Evolutionary conservation across 495 filamentous ascomycete species (phyloP), one percentile per base, ranked within the genome.

Genomic region (Lasiosphaeris hirsuta): DNA sequence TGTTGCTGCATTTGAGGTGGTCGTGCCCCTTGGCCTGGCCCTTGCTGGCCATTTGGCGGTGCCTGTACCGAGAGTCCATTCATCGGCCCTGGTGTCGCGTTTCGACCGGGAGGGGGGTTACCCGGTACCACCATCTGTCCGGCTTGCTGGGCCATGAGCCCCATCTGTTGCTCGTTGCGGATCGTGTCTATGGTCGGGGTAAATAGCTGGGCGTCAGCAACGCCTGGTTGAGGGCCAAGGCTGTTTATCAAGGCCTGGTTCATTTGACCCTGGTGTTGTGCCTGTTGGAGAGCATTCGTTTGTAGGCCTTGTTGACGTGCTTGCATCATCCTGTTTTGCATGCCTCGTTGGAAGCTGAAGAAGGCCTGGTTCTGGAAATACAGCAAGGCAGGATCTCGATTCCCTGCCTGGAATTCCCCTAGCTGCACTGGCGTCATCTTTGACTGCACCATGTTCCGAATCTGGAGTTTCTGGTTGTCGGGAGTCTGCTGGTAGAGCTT

Each of bases 61-160:
- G 67, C 66, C 14, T 76, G 68, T 18, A 58, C 70, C n/a, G 67
- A 67, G 53, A 72, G 49, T 23, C 67, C 72, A 23, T 64, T 66
- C 61, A 78, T 72, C 10, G 72, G 69, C 14, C 73, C 70, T 14
- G 71, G 70, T 5, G 75, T 73, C 9, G 65, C 64, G 56, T 74
- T 74, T 41, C 75, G 72, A 7, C 71, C 73, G n/a, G 75, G 71
- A 33, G 74, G 72, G 36, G 63, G 68, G 48, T 70, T 81, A 0
- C 70, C 75, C 35, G 80, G 80, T 0, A 83, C 80, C 3, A 80
- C 78, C 58, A 77, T 72, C 55, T 80, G 77, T 5, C 79, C 79
- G 15, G 73, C 67, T 61, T 77, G 65, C 58, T 80, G 72, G 9
- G 79, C 76, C 15, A 75, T 66, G 34, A 78, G 60, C 2, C 71